A percentile compares a stretch with the other conserved stretches of the same genome.
phyloP scores from a whole-genome alignment of 2,329 filamentous ascomycete species.

The Alternaria consortialis region DNA sequence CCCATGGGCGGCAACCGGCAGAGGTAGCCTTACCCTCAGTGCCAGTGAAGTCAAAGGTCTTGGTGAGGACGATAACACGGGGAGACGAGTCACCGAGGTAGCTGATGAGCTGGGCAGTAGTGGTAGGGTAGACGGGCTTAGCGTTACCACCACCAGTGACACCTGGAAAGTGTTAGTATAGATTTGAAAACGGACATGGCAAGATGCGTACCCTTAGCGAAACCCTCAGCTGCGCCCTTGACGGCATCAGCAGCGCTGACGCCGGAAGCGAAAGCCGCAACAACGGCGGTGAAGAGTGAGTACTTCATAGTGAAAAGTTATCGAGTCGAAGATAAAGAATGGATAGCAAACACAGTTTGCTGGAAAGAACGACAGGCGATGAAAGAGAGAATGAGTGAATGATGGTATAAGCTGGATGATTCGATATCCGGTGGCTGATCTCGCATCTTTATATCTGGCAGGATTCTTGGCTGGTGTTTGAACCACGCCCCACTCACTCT shows the following conservation, averaged over 20 bases:
- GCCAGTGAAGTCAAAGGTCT: constrained; percentile 64
- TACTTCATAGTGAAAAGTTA: constrained; percentile 27
- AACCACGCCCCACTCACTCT: constrained; percentile 13
- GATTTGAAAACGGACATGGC: too few species aligned
- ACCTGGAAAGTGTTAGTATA: constrained; percentile 12
- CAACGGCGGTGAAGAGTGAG: constrained; percentile 27
- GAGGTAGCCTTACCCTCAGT: constrained; percentile 63
- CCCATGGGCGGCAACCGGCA: constrained; percentile 65
- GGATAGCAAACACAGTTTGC: constrained; percentile 35
- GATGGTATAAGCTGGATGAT: constrained; percentile 16
- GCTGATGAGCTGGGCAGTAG: constrained; percentile 62
- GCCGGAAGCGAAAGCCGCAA: constrained; percentile 28
- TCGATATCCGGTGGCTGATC: background rate
- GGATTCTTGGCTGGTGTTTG: constrained; percentile 18
- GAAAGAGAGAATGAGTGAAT: constrained; percentile 18
- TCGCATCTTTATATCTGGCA: constrained; percentile 22
- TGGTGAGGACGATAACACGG: constrained; percentile 67
- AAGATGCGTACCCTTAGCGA: constrained; percentile 31
- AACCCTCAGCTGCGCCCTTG: constrained; percentile 37
- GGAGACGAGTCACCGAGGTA: constrained; percentile 65
- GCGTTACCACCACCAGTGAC: constrained; percentile 37
- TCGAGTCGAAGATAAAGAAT: constrained; percentile 24
- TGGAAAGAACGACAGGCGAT: constrained; percentile 3
- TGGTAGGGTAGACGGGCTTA: constrained; percentile 33
- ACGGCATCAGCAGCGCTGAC: constrained; percentile 36